Percentiles rank a stretch among this genome's conserved stretches.
Evolutionary conservation across 768 basidiomycete genomes (phyloP).

Genomic region (Dioszegia aurantiaca): DNA sequence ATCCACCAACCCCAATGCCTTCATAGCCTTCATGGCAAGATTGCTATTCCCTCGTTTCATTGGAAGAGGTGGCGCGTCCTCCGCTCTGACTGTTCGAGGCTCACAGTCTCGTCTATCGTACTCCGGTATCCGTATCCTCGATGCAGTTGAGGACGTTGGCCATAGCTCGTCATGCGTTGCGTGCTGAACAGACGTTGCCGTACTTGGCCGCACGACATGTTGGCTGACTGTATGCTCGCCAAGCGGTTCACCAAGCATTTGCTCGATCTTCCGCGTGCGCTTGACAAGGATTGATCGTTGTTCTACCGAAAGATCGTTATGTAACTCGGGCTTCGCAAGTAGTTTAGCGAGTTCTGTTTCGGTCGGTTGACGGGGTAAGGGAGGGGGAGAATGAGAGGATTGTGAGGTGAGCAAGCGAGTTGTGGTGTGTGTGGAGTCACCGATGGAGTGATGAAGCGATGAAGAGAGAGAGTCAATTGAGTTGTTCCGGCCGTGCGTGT

Average conservation of each 20-base stretch:
- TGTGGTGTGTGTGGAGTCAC: slow-evolving; percentile 31
- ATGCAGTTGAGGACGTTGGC: background rate
- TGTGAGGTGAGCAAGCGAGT: slow-evolving; percentile 18
- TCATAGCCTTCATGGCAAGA: slow-evolving; percentile 12
- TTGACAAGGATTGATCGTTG: slow-evolving; percentile 27
- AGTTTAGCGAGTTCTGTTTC: background rate
- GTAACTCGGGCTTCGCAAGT: slow-evolving; percentile 9
- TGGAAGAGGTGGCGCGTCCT: background rate
- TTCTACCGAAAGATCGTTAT: slow-evolving; percentile 29
- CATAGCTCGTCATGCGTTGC: slow-evolving; percentile 17
- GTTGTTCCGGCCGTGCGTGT: slow-evolving; percentile 9
- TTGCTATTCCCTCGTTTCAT: background rate
- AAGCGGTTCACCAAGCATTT: slow-evolving; percentile 34
- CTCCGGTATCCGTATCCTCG: slow-evolving; percentile 15
- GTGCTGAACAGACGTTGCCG: slow-evolving; percentile 5
- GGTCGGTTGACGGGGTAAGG: slow-evolving; percentile 4
- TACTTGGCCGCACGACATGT: slow-evolving; percentile 28
- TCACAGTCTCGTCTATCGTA: slow-evolving; percentile 25
- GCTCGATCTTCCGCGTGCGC: slow-evolving; percentile 34
- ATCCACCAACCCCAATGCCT: slow-evolving; percentile 3
- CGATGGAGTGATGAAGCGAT: slow-evolving; percentile 29
- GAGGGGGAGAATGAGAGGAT: background rate
- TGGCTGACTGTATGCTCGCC: slow-evolving; percentile 22
- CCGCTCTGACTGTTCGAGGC: slow-evolving; percentile 14
- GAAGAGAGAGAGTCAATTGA: slow-evolving; percentile 39